Base-by-base conservation (phyloP, 73 alveolate genomes). In the Uronychia setigera region DNA sequence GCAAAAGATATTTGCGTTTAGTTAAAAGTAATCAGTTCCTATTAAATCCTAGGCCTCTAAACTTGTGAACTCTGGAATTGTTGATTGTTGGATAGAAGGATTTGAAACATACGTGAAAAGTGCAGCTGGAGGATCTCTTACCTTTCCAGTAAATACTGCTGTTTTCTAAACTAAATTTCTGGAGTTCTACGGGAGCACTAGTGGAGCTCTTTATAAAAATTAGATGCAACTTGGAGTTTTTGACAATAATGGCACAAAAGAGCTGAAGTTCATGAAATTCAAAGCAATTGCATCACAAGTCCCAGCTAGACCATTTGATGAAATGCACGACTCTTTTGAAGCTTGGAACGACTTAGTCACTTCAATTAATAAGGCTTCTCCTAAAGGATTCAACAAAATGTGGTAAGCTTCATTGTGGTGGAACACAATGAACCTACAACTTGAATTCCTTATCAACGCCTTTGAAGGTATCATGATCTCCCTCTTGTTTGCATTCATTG, bases 71-170 rank as follows among this genome's bases (percentile, higher is more conserved):
- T 75, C 31, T 32, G 35, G 76, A 1, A 79, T 33, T 27, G 85
- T 79, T 27, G 19, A 32, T 32, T 79, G 85, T 11, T 79, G 75
- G 77, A 33, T 79, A 11, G 77, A 79, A 34, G 76, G 14, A 19
- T 79, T 79, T 1, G 35, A 32, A 13, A 33, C 85, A 13, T 26
- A 28, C 1, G 35, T 27, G 26, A 77, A 33, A 79, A n/a, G n/a
- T n/a, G n/a, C n/a, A n/a, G n/a, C n/a, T n/a, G 76, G 77, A 31
- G 35, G 26, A n/a, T 14, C 82, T 9, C 13, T 9, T 14, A 13
- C 79, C 19, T 67, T 67, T 33, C 85, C 85, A 11, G 85, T 79
- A 13, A 31, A 59, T 80, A 26, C 31, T n/a, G 59, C 80, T 35
- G 75, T n/a, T 13, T 35, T 35, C 33, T 35, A 1, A 1, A 57